A percentile compares a stretch with the other conserved stretches of the same genome.
phyloP scores from a whole-genome alignment of 2,329 filamentous ascomycete species.

The Penicillium rolfsii region DNA sequence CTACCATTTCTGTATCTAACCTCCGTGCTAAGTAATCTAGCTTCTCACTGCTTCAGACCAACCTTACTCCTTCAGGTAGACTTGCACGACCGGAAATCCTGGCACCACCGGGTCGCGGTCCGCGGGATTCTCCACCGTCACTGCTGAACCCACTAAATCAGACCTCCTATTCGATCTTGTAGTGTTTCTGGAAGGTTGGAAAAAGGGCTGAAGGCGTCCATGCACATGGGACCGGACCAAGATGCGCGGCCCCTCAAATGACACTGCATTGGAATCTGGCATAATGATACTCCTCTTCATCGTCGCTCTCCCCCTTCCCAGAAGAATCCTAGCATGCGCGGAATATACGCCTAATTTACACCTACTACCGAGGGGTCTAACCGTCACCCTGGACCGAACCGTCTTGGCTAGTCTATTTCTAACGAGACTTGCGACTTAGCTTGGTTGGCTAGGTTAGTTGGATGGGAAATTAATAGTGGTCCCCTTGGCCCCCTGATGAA shows the following conservation, averaged over 20 bases:
- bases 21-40: background rate
- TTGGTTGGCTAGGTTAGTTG: background rate
- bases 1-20: background rate
- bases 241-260: slow-evolving; percentile 4
- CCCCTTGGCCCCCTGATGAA: background rate
- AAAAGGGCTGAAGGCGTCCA: slow-evolving; percentile 9
- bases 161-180: slow-evolving; percentile 16
- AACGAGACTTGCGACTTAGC: background rate
- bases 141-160: background rate
- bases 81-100: slow-evolving; percentile 1
- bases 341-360: background rate
- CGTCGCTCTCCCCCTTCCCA: background rate
- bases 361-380: background rate
- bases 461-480: background rate
- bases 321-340: background rate
- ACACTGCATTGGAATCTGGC: too few relatives aligned
- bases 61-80: background rate
- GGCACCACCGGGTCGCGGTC: slow-evolving; percentile 8
- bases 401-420: slow-evolving; percentile 13
- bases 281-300: background rate
- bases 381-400: background rate
- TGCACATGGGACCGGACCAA: background rate
- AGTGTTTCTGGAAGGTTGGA: slow-evolving; percentile 21
- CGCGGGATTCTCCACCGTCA: slow-evolving; percentile 9
- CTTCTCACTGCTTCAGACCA: background rate